These are phyloP conservation scores for Raddia distichophylla DNA, from an alignment of 176 grass and related monocot species.

Conservation along the genomic window DNA sequence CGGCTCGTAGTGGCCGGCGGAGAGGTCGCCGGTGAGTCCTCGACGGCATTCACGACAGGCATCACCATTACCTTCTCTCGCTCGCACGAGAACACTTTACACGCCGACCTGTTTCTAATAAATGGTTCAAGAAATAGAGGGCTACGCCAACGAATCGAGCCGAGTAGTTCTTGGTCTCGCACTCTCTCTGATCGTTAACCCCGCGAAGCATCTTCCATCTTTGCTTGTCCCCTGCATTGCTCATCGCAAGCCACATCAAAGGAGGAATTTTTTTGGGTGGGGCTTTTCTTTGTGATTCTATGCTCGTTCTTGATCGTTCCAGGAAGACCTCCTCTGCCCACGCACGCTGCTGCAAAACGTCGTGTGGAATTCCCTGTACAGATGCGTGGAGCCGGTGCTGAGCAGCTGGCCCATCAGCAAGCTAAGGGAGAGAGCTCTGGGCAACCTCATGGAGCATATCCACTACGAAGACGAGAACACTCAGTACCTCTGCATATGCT, in stretches of 20 bases:
- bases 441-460: slow-evolving; percentile 66
- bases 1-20: neutral
- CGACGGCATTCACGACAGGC: too few relatives aligned
- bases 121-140: too few relatives aligned
- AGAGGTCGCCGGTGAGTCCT: neutral
- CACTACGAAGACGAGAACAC: slow-evolving; percentile 83
- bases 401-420: slow-evolving; percentile 61
- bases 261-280: neutral
- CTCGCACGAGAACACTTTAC: neutral
- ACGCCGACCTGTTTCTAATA: too few relatives aligned
- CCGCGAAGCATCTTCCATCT: neutral
- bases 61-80: neutral
- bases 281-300: too few relatives aligned
- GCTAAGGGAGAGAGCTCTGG: slow-evolving; percentile 54
- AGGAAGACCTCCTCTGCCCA: slow-evolving; percentile 69
- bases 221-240: neutral
- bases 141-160: neutral
- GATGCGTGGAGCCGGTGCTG: slow-evolving; percentile 59
- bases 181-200: neutral
- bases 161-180: neutral
- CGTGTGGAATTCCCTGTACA: slow-evolving; percentile 62
- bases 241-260: neutral
- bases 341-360: slow-evolving; percentile 58
- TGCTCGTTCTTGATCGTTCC: neutral
- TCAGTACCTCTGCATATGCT: slow-evolving; percentile 57